phyloP scores from a whole-genome alignment of 331 rosid genomes.

The Arachis monticola region DNA sequence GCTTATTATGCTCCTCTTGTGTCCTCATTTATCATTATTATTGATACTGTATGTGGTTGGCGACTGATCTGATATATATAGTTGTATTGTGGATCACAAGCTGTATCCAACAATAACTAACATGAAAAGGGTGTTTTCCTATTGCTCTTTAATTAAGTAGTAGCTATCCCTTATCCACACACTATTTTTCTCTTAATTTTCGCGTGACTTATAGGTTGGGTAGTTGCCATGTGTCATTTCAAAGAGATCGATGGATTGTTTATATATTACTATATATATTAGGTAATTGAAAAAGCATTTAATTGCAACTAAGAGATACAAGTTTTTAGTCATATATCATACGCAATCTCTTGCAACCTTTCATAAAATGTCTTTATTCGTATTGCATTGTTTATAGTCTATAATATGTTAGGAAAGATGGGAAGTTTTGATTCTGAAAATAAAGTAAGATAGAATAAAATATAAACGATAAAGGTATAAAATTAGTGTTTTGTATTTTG shows the following conservation, averaged over 20 bases:
- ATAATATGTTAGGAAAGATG: too few relatives aligned
- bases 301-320: neutral
- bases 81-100: slow-evolving; percentile 40
- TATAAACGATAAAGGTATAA: too few relatives aligned
- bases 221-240: slow-evolving; percentile 2
- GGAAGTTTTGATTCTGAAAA: too few relatives aligned
- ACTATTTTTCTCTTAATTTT: neutral
- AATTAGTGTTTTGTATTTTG: too few relatives aligned
- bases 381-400: neutral
- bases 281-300: neutral
- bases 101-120: slow-evolving; percentile 37
- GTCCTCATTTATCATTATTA: slow-evolving; percentile 9
- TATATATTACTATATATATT: neutral
- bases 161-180: neutral
- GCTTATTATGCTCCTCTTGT: neutral
- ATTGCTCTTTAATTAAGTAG: neutral
- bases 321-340: neutral
- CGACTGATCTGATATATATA: too few relatives aligned
- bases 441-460: too few relatives aligned
- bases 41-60: neutral
- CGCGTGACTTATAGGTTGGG: slow-evolving; percentile 18
- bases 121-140: slow-evolving; percentile 23
- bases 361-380: slow-evolving; percentile 12
- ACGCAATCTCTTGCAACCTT: slow-evolving; percentile 7
- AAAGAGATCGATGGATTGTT: neutral